These are phyloP conservation scores for Nannochloropsis oceanica DNA, from an alignment of 108 stramenopile species.

Conservation along the genomic window DNA sequence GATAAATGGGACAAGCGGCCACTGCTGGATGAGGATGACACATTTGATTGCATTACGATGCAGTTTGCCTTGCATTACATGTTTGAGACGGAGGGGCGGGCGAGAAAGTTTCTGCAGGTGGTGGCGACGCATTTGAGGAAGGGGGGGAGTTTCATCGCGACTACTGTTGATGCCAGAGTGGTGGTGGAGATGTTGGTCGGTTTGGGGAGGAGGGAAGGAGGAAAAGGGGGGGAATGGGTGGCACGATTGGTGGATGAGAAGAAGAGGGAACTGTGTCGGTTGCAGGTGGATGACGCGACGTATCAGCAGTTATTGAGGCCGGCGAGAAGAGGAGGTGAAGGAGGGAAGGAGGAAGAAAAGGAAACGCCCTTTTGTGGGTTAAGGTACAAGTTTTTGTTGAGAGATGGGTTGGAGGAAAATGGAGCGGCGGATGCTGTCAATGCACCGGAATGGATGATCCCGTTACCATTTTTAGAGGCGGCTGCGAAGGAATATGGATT, in stretches of 20 bases:
- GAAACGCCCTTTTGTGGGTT: not conserved
- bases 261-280: not conserved
- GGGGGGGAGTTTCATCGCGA: constrained; percentile 78
- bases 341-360: not conserved
- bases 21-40: not conserved
- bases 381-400: constrained; percentile 16
- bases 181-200: constrained; percentile 19
- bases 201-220: constrained; percentile 9
- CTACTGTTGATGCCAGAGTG: constrained; percentile 78
- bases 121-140: constrained; percentile 63
- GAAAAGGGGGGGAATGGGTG: not conserved
- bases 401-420: not conserved
- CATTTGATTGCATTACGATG: constrained; percentile 82
- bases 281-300: not conserved
- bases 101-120: constrained; percentile 67
- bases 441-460: constrained; percentile 32
- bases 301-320: not conserved
- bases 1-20: not conserved
- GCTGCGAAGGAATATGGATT: constrained; percentile 9
- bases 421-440: constrained; percentile 18
- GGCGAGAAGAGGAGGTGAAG: not conserved
- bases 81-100: constrained; percentile 68
- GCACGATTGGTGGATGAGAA: not conserved
- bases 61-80: constrained; percentile 99
- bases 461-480: constrained; percentile 15